These are phyloP conservation scores for Hyphopichia wangnamkhiaoensis DNA, from an alignment of 1,139 yeast genomes.

Conservation along the genomic window DNA sequence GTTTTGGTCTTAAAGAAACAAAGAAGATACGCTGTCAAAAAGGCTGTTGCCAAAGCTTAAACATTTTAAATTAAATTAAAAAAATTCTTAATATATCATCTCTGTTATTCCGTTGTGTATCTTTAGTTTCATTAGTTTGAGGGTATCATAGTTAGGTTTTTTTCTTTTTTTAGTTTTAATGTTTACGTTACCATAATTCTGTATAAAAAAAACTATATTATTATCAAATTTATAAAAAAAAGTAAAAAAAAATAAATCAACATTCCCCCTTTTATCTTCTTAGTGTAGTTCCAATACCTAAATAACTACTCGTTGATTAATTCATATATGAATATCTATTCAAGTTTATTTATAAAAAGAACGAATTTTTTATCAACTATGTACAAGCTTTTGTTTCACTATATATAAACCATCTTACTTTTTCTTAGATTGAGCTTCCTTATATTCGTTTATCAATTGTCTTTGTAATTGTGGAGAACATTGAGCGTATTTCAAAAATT, in stretches of 20 bases:
- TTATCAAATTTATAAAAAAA: too few species aligned
- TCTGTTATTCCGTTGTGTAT: constrained; percentile 5
- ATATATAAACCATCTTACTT: constrained; percentile 6
- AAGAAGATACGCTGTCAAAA: constrained; percentile 92
- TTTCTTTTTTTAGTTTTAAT: constrained; percentile 29
- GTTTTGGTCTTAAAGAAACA: constrained; percentile 96
- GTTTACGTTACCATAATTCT: constrained; percentile 24
- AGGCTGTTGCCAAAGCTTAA: constrained; percentile 81
- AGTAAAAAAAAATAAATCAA: too few species aligned
- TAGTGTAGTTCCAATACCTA: too few species aligned
- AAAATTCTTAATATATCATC: constrained; percentile 4
- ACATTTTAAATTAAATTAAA: constrained; percentile 10
- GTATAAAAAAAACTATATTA: constrained; percentile 1
- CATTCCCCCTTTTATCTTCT: neutral
- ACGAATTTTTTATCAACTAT: too few species aligned
- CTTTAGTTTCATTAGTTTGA: constrained; percentile 22
- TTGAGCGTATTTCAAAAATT: constrained; percentile 89
- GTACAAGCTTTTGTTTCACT: neutral
- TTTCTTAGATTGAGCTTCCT: constrained; percentile 34
- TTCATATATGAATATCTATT: too few species aligned
- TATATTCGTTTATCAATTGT: constrained; percentile 83
- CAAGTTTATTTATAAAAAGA: too few species aligned
- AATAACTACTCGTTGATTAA: too few species aligned
- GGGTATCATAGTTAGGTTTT: constrained; percentile 30
- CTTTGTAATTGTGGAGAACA: constrained; percentile 89